Base-by-base conservation (phyloP, 768 basidiomycete species). In the Trametes cinnabarina region DNA sequence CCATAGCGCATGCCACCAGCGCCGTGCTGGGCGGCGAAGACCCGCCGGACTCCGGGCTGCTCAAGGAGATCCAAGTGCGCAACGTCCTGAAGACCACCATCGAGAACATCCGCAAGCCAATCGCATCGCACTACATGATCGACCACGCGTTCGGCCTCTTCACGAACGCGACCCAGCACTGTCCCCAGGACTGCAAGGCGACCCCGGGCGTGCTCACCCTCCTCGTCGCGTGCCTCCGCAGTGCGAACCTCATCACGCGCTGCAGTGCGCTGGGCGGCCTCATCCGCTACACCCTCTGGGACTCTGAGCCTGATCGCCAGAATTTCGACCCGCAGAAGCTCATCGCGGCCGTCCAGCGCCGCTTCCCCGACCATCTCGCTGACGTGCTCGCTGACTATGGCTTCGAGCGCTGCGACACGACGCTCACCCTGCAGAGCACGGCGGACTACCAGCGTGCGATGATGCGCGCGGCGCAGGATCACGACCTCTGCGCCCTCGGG, bases 201-300 rank as follows among this genome's bases (percentile, higher is more conserved):
- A 74, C 76, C 30, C 78, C 79, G 1, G 66, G 75, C 1, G 70
- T 80, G 50, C 68, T 79, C 14, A 73, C 74, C n/a, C 77, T 84
- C 51, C 72, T 88, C 15, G 78, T 85, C 19, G 80, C 84, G 0
- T 79, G 78, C 23, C 68, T 86, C 30, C 78, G 84, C 41, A 80
- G 80, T 68, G 72, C 73, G 32, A 83, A 86, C 66, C 78, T 85
- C 70, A 73, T 76, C 32, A 75, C 71, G 3, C 80, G 84, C 5
- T 80, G 76, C 65, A 69, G 69, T 1, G 84, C 80, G 14, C 74
- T 87, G 4, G 79, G 79, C 3, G 83, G 76, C 4, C 70, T 88
- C 17, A 71, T 86, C 34, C 77, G 82, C 26, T 70, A 87, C 11
- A 77, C 84, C 65, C 67, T 62, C 15, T 61, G 68, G 4, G 73